Evolutionary conservation across 2,329 filamentous ascomycete species (phyloP).

Genomic region (Grosmannia clavigera): DNA sequence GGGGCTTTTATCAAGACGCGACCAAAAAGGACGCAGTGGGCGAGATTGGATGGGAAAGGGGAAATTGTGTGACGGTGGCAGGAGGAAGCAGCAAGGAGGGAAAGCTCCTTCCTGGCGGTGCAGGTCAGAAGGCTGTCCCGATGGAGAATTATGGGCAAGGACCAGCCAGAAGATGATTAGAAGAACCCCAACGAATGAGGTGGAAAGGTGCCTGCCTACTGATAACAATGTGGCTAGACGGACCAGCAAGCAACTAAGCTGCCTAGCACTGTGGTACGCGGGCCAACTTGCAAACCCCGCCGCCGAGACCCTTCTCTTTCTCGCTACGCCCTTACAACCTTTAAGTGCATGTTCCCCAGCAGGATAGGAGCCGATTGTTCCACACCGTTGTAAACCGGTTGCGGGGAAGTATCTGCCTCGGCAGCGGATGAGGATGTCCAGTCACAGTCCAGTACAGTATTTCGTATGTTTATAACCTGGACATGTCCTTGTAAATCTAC

Average conservation of each 20-base stretch:
- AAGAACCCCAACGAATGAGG: constrained; percentile 4
- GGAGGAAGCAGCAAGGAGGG: background rate
- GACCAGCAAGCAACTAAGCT: background rate
- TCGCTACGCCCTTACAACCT: background rate
- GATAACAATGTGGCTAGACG: background rate
- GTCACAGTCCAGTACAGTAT: background rate
- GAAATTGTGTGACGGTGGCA: background rate
- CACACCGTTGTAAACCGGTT: background rate
- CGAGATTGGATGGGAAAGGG: background rate
- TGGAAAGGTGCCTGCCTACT: constrained; percentile 1
- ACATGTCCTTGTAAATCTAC: background rate
- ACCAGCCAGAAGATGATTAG: background rate
- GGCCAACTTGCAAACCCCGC: background rate
- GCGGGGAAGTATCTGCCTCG: constrained; percentile 3
- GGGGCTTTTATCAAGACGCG: background rate
- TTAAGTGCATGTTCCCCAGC: background rate
- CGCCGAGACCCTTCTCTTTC: background rate
- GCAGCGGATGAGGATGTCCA: background rate
- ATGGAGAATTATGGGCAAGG: background rate
- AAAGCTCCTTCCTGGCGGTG: background rate
- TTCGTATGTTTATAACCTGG: background rate
- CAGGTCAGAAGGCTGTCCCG: background rate
- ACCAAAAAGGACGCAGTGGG: background rate
- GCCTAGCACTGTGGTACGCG: background rate
- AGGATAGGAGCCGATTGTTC: background rate